phyloP scores from a whole-genome alignment of 1,139 yeast species.

The Debaryomycetaceae sp. region DNA sequence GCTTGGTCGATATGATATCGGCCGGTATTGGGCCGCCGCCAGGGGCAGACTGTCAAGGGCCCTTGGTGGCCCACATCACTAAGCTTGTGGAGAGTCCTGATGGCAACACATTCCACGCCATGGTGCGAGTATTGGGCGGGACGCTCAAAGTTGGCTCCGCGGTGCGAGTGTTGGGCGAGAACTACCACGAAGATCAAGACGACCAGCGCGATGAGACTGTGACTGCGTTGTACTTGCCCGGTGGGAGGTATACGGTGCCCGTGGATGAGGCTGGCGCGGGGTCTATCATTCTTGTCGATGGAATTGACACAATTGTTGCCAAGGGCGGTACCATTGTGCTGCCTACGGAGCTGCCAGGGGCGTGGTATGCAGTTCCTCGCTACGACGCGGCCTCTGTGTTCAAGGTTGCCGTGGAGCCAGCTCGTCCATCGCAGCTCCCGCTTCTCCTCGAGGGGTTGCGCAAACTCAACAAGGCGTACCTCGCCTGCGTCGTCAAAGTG shows the following conservation, averaged over 20 bases:
- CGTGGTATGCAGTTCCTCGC: conserved; percentile 20
- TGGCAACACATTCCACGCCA: conserved; percentile 43
- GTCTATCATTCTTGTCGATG: conserved; percentile 60
- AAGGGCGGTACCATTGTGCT: conserved; percentile 57
- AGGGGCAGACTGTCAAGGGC: neutral
- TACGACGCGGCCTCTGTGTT: conserved; percentile 56
- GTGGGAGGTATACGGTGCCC: conserved; percentile 66
- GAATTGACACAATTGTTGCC: conserved; percentile 50
- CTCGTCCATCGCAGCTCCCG: conserved; percentile 74
- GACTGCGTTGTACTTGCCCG: conserved; percentile 53
- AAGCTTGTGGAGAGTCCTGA: conserved; percentile 56
- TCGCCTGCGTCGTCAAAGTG: conserved; percentile 62
- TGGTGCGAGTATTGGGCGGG: conserved; percentile 65
- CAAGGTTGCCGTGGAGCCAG: conserved; percentile 82
- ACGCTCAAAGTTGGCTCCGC: conserved; percentile 41
- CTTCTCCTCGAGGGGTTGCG: conserved; percentile 65
- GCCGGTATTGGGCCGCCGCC: conserved; percentile 20
- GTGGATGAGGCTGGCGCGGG: conserved; percentile 60
- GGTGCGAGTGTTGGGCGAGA: conserved; percentile 58
- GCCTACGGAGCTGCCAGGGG: conserved; percentile 2
- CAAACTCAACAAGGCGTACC: conserved; percentile 57
- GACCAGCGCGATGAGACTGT: conserved; percentile 47
- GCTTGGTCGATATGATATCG: conserved; percentile 51
- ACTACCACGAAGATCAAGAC: conserved; percentile 46
- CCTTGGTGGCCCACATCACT: conserved; percentile 3